Base-by-base conservation (phyloP, 164 flowering plant species). In the Euptelea pleiosperma region DNA sequence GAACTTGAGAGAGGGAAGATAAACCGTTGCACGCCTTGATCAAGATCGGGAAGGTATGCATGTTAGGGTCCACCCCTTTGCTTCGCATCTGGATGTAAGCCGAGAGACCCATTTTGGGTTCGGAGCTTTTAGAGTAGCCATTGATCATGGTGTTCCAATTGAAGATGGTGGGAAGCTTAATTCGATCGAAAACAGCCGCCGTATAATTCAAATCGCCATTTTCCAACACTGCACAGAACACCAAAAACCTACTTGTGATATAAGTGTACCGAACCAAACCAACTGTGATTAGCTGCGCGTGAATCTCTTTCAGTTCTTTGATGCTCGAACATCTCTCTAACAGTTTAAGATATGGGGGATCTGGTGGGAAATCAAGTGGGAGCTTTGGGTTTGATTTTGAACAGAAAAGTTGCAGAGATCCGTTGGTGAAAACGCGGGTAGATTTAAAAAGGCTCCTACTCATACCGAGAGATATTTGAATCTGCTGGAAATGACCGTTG, bases 111-210 rank as follows among this genome's bases (percentile, higher is more conserved):
- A 21, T 46, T 59, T 71, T 39, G 24, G 54, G 42, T 50, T 59
- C 34, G 3, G 48, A 47, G 26, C 24, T 41, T 44, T 22, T 46
- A 0, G 40, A 41, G 50, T 58, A 65, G 22, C 59, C 73, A 25
- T 36, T 44, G 22, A 70, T 70, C 73, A 65, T 65, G 51, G 59
- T 48, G 45, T 71, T 67, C 51, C 55, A 63, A 54, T 59, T 55
- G 40, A 67, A 67, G 44, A 63, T 35, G 19, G 36, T 52, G 51
- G 74, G 74, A 3, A 18, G 24, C 10, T n/a, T 8, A 46, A 65
- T 70, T 46, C 18, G 50, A 24, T 52, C 8, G 24, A 66, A 67
- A 55, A 71, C 18, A 19, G 51, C 28, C 24, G 55, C 19, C 0
- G 65, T 62, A 21, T 60, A 52, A 7, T 35, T 29, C 26, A 58